Base-by-base conservation (phyloP, 305 asterid genomes). In the Fraxinus latifolia region DNA sequence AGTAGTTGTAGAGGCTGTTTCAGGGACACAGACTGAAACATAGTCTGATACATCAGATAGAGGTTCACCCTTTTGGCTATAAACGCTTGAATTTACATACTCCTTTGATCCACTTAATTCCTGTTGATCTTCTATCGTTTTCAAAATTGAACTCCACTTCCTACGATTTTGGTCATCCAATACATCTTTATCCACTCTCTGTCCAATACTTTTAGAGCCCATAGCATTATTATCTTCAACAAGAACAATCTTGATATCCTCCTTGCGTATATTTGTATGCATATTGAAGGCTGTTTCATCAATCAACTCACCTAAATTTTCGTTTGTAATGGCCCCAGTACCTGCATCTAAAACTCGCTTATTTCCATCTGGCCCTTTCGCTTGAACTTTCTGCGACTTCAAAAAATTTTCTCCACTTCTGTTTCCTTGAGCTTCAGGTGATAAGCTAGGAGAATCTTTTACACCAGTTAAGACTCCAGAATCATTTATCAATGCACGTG, bases 371-470 rank as follows among this genome's bases (percentile, higher is more conserved):
- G 34, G 53, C n/a, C 42, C 62, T 83, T 77, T 85, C 60, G 76
- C 76, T 11, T 71, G 65, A 81, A 77, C 79, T 80, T 87, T 55
- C 80, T 83, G 81, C n/a, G 55, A 42, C 80, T 78, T 82, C 44
- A 23, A 78, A 78, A 27, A 71, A 80, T 39, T 80, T 84, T 79
- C 91, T 84, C 68, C 86, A 2, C 74, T 85, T 68, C 33, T 72
- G 65, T 83, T 60, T 77, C 75, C 82, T 76, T 86, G 82, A 60
- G 60, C 91, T 76, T 72, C 87, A 77, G 62, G 68, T 83, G 90
- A 84, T 44, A 74, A 82, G 84, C 60, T 83, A 55, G 89, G 71
- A 77, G 84, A 85, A 86, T 83, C 78, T 50, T 72, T 80, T 79
- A 73, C 82, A 73, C 85, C 85, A 3, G 15, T 80, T 75, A 77